A percentile compares a stretch with the other conserved stretches of the same genome.
phyloP scores from a whole-genome alignment of 768 basidiomycete species.

The Crucibulum laeve region DNA sequence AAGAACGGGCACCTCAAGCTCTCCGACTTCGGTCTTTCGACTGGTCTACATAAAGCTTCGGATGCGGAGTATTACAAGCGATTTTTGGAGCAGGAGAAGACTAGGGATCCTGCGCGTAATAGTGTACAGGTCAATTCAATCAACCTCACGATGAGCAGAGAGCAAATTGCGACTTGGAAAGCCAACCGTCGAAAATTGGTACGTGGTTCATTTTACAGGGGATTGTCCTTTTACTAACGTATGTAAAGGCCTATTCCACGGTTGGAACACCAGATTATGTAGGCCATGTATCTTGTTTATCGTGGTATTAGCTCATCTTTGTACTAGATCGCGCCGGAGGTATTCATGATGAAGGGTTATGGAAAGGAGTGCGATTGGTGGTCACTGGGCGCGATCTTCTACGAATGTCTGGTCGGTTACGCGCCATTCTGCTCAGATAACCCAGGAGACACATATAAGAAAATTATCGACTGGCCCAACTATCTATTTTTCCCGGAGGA shows the following conservation, averaged over 20 bases:
- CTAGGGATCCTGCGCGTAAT: conserved; percentile 70
- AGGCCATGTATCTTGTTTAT: neutral
- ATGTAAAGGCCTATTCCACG: conserved; percentile 84
- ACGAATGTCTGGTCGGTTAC: conserved; percentile 96
- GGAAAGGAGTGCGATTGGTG: conserved; percentile 99
- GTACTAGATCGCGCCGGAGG: conserved; percentile 88
- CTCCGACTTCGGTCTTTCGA: conserved; percentile 97
- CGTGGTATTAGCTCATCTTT: conserved; percentile 23
- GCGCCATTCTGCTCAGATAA: conserved; percentile 98
- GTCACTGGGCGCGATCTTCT: conserved; percentile 98
- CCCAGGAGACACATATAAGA: conserved; percentile 96
- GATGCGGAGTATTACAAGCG: conserved; percentile 94
- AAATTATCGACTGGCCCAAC: conserved; percentile 93
- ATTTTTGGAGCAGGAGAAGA: conserved; percentile 74
- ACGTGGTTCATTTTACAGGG: conserved; percentile 12
- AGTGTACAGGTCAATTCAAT: conserved; percentile 98
- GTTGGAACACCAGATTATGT: conserved; percentile 62
- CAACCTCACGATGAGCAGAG: conserved; percentile 94
- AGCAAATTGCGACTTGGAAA: conserved; percentile 98
- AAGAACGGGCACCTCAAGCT: conserved; percentile 95
- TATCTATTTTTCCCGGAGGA: conserved; percentile 95
- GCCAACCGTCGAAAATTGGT: conserved; percentile 95
- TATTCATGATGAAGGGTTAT: conserved; percentile 96
- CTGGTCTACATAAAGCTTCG: conserved; percentile 94
- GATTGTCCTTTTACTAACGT: conserved; percentile 4